A percentile compares a stretch with the other conserved stretches of the same genome.
Conservation (phyloP, 73 alveolate species). For the Paramecium primaurelia region DNA sequence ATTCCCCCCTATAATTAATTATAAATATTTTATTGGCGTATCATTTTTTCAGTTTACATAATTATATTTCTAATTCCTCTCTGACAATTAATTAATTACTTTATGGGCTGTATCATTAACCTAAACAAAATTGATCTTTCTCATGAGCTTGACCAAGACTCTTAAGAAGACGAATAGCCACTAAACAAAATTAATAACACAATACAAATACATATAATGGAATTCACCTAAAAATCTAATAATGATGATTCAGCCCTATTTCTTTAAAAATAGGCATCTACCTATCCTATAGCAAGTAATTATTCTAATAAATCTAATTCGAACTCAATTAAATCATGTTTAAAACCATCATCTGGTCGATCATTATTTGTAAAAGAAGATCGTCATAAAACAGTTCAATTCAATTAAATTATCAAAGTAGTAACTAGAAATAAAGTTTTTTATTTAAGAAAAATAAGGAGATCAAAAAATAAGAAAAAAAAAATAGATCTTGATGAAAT, state of each 20-base stretch:
- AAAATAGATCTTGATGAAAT: neutral
- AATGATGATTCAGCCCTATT: neutral
- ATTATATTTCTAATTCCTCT: neutral
- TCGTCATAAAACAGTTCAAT: neutral
- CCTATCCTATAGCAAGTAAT: neutral
- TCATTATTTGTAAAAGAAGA: too few relatives aligned
- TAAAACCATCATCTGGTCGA: neutral
- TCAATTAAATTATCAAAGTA: neutral
- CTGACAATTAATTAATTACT: neutral
- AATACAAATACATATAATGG: neutral
- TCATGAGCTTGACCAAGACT: neutral
- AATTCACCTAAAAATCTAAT: neutral
- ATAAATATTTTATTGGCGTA: neutral
- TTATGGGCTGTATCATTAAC: neutral
- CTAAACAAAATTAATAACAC: neutral
- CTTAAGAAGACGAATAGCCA: neutral
- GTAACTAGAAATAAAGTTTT: neutral
- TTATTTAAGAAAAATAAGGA: neutral
- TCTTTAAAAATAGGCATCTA: neutral
- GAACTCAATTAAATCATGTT: neutral
- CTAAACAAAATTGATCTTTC: neutral
- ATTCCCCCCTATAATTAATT: neutral
- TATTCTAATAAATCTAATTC: neutral
- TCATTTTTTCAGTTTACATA: neutral
- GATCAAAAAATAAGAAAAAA: neutral